phyloP scores from a whole-genome alignment of 768 basidiomycete species.

The Tricholoma bakamatsutake region DNA sequence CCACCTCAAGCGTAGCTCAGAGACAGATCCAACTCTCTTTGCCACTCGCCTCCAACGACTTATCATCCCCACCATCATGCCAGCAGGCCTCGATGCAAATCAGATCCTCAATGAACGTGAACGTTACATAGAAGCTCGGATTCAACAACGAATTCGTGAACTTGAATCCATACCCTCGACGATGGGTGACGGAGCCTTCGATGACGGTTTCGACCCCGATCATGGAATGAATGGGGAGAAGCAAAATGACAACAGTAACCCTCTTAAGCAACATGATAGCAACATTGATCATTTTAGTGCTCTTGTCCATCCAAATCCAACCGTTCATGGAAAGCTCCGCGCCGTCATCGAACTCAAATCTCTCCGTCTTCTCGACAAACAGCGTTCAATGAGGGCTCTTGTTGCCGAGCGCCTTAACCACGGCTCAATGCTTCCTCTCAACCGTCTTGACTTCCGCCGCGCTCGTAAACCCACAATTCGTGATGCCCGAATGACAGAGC shows the following conservation, averaged over 20 bases:
- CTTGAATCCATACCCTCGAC: constrained; percentile 76
- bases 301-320: constrained; percentile 52
- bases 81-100: constrained; percentile 87
- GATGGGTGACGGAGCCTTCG: constrained; percentile 72
- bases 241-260: constrained; percentile 26
- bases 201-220: constrained; percentile 33
- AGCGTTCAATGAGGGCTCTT: constrained; percentile 78
- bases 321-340: constrained; percentile 75
- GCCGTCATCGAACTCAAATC: constrained; percentile 92
- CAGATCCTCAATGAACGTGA: constrained; percentile 89
- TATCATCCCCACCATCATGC: constrained; percentile 86
- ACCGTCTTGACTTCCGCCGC: constrained; percentile 87
- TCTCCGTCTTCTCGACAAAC: constrained; percentile 84
- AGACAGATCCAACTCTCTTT: constrained; percentile 54
- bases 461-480: constrained; percentile 80
- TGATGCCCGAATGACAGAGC: constrained; percentile 86
- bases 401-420: constrained; percentile 86
- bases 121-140: constrained; percentile 82
- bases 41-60: constrained; percentile 74
- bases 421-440: constrained; percentile 83
- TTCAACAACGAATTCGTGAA: constrained; percentile 84
- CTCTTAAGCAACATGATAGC: constrained; percentile 21
- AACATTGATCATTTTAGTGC: constrained; percentile 21
- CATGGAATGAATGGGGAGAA: constrained; percentile 39
- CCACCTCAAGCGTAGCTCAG: constrained; percentile 62